phyloP scores from a whole-genome alignment of 352 stramenopile species.

The Globisporangium emineosum region DNA sequence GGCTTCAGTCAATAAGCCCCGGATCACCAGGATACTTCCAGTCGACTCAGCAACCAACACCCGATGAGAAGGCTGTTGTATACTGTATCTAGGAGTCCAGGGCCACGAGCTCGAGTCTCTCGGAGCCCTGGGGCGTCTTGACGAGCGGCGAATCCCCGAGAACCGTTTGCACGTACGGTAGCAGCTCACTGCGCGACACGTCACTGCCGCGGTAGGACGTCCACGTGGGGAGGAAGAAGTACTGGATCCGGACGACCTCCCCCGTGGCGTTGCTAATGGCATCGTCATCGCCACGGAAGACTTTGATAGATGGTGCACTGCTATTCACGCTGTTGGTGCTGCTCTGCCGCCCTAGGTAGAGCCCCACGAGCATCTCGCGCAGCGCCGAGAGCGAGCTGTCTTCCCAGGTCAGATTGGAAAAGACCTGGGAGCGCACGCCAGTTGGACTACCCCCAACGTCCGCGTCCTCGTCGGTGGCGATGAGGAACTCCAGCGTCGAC shows the following conservation, averaged over 20 bases:
- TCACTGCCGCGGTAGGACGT: not conserved
- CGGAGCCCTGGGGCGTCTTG: not conserved
- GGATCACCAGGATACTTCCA: not conserved
- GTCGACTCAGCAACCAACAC: not conserved
- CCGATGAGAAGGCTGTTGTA: not conserved
- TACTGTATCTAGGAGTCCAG: not conserved
- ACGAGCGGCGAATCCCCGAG: not conserved
- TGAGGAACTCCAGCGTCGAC: conserved; percentile 9
- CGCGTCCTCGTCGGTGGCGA: not conserved
- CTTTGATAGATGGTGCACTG: not conserved
- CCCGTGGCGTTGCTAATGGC: not conserved
- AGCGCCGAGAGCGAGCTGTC: not conserved
- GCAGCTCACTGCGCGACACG: not conserved
- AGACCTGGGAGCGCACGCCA: not conserved
- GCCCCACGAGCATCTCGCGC: not conserved
- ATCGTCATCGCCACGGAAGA: not conserved
- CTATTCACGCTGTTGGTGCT: not conserved
- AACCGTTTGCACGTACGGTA: not conserved
- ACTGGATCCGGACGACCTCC: not conserved
- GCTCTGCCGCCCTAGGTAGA: not conserved
- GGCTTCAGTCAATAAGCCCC: not conserved
- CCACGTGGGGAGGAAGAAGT: conserved; percentile 1
- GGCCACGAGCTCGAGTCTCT: not conserved
- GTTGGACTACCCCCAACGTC: not conserved
- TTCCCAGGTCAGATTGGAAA: not conserved